These are phyloP conservation scores for Talaromyces stipitatus DNA, from an alignment of 495 filamentous ascomycete genomes.

Conservation along the genomic window DNA sequence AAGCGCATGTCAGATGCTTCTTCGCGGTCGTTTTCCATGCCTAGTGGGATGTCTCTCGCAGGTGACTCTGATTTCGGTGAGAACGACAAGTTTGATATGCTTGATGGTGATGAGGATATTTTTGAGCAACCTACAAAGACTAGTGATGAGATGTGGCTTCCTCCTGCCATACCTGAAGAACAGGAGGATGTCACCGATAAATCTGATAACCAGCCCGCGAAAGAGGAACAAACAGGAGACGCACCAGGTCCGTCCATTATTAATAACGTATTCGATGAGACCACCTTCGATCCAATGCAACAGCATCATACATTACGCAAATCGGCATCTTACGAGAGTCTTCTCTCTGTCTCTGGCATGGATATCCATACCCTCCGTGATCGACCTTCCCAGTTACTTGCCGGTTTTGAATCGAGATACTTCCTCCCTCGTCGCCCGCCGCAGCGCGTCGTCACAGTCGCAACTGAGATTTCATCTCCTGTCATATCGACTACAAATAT, in stretches of 20 bases:
- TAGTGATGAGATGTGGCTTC: conserved; percentile 12
- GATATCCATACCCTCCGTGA: conserved; percentile 40
- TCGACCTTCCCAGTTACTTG: conserved; percentile 20
- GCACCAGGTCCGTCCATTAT: conserved; percentile 11
- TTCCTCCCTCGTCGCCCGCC: conserved; percentile 20
- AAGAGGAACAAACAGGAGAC: conserved; percentile 3
- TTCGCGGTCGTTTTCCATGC: conserved; percentile 34
- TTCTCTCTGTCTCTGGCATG: conserved; percentile 43
- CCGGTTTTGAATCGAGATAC: conserved; percentile 17
- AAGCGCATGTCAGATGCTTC: conserved; percentile 50
- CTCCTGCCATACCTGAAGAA: conserved; percentile 37
- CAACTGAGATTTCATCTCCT: conserved; percentile 28
- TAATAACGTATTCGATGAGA: conserved; percentile 17
- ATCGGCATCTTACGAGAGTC: conserved; percentile 42
- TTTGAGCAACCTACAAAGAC: conserved; percentile 13
- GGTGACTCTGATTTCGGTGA: neutral
- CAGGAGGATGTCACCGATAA: conserved; percentile 17
- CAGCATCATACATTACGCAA: conserved; percentile 21
- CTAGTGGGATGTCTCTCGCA: neutral
- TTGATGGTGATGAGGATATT: conserved; percentile 3
- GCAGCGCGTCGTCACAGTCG: conserved; percentile 29
- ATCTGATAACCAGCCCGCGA: conserved; percentile 2
- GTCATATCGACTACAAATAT: conserved; percentile 38
- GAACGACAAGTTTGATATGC: neutral
- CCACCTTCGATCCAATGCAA: conserved; percentile 11